Percentiles rank a stretch among this genome's conserved stretches.
Evolutionary conservation across 495 filamentous ascomycete genomes (phyloP).

Genomic region (Tuber calosporum): DNA sequence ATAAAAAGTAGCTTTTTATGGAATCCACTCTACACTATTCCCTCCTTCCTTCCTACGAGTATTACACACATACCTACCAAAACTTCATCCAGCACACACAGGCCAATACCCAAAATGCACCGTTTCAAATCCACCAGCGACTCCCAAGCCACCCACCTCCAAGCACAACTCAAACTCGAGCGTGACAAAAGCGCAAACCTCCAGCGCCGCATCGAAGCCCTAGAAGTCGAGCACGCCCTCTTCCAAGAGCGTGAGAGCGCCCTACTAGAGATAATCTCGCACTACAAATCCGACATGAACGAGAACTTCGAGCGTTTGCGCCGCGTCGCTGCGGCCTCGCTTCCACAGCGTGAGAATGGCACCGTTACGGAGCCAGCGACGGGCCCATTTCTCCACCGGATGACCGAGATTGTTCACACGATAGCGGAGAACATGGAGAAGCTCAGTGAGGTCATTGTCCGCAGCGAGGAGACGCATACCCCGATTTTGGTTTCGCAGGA

Average conservation of each 20-base stretch:
- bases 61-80: neutral
- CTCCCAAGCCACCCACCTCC: neutral
- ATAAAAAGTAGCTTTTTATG: neutral
- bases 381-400: neutral
- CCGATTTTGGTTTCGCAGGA: neutral
- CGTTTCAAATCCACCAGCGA: neutral
- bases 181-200: neutral
- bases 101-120: neutral
- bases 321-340: neutral
- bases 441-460: neutral
- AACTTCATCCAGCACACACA: neutral
- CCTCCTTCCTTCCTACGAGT: neutral
- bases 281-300: constrained; percentile 3
- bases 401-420: neutral
- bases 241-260: neutral
- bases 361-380: neutral
- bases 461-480: neutral
- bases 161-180: neutral
- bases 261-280: neutral
- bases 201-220: neutral
- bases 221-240: neutral
- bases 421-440: neutral
- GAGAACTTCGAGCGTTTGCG: neutral
- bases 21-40: neutral
- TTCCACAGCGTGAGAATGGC: neutral